A percentile compares a stretch with the other conserved stretches of the same genome.
These are phyloP conservation scores for Neckera pumila DNA, from an alignment of 225 moss, liverwort and hornwort genomes.

Conservation along the genomic window DNA sequence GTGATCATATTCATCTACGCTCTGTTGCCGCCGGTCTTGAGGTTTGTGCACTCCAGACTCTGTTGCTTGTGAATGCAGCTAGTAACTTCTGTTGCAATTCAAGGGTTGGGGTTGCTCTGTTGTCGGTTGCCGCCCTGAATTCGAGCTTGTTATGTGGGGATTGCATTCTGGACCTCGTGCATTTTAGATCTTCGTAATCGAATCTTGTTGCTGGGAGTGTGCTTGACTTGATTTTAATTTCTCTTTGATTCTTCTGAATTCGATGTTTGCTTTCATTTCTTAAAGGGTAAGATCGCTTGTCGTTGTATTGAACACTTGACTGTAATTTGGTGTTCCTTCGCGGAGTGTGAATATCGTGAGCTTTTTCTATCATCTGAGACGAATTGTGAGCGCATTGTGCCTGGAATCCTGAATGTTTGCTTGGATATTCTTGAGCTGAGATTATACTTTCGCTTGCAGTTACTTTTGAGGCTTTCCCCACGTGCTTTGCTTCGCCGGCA, in stretches of 20 bases:
- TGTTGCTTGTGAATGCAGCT: background rate
- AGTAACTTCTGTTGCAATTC: background rate
- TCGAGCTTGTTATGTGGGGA: background rate
- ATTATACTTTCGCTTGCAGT: background rate
- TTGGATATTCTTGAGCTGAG: background rate
- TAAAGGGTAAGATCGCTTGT: background rate
- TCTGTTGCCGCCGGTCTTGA: background rate
- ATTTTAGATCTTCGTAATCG: background rate
- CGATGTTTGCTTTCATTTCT: background rate
- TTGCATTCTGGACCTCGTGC: background rate
- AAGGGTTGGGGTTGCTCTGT: background rate
- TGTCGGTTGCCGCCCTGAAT: background rate
- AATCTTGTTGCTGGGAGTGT: background rate
- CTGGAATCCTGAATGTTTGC: background rate
- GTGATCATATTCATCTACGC: background rate
- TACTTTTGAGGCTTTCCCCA: background rate
- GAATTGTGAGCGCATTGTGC: background rate
- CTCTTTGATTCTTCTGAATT: background rate
- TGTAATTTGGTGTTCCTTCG: background rate
- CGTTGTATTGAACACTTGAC: background rate
- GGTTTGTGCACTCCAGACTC: background rate
- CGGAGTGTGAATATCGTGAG: background rate
- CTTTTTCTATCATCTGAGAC: background rate
- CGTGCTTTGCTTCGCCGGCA: background rate
- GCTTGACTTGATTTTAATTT: background rate